Evolutionary conservation across 768 basidiomycete species (phyloP), one percentile per base, ranked within the genome.

Genomic region (Lentinula boryana): DNA sequence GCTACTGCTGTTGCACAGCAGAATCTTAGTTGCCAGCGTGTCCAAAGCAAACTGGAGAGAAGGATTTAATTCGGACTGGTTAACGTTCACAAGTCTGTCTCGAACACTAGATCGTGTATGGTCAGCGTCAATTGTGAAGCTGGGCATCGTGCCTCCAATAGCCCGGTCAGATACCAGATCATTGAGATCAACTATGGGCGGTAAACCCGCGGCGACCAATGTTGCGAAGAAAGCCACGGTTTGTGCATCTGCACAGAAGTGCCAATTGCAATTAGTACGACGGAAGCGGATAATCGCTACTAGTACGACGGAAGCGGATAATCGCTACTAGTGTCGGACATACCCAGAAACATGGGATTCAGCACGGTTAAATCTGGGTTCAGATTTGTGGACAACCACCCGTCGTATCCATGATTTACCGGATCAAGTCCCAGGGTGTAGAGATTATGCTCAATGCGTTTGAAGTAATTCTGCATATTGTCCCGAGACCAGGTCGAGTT

Each of bases 391-490:
- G 66, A 69, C 48, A 73, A 55, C 72, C 71, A 74, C 35, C 71
- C 72, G 31, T 65, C 51, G 56, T 67, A 71, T 2, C 72, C 72
- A 53, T 74, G 72, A 49, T 57, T 73, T 69, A 27, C 52, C 55
- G 60, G 13, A 62, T 58, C 10, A 63, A 33, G 12, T 60, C 32
- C 13, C 66, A 33, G 44, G 62, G 62, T 54, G 56, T 71, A 65
- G 12, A 67, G 56, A 52, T 70, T 70, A 2, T 68, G 51, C 56
- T 73, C 71, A 33, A 73, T 64, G 21, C 61, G 68, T 10, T 65
- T 64, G 65, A 69, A 72, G 52, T 73, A 73, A 43, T 65, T 60
- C 41, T 71, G 72, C 70, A 73, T 72, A 52, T 70, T 71, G 13
- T 66, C 56, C 50, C 66, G 55, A 3, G 68, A 68, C 72, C 72